These are phyloP conservation scores for Trypanosoma boissoni DNA, from an alignment of 208 protist species.

Conservation along the genomic window DNA sequence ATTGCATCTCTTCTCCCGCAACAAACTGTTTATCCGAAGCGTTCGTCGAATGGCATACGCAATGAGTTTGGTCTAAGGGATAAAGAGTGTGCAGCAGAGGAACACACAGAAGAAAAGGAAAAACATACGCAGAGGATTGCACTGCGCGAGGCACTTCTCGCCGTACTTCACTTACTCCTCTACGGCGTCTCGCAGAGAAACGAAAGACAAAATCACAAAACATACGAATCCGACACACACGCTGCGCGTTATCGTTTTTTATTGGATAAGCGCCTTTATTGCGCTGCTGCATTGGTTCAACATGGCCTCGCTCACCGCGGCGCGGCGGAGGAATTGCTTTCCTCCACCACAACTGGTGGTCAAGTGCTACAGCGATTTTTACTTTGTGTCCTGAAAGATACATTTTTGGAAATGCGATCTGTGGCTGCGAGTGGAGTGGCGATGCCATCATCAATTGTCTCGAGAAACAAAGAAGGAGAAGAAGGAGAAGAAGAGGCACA, in stretches of 20 bases:
- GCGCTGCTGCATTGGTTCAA: conserved; percentile 5
- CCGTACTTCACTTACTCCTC: conserved; percentile 12
- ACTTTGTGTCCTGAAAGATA: conserved; percentile 16
- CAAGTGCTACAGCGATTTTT: conserved; percentile 17
- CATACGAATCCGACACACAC: neutral
- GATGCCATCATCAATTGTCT: too few relatives aligned
- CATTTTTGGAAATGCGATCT: conserved; percentile 20
- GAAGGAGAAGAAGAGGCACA: too few relatives aligned
- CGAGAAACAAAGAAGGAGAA: too few relatives aligned
- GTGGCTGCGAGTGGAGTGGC: neutral
- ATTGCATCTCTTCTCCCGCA: too few relatives aligned
- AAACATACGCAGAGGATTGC: too few relatives aligned
- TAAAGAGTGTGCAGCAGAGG: too few relatives aligned
- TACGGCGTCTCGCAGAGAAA: conserved; percentile 2
- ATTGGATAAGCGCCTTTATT: conserved; percentile 5
- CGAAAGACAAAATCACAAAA: neutral
- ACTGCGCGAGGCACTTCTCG: conserved; percentile 13
- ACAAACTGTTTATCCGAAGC: neutral
- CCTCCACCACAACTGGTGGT: neutral
- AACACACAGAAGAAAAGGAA: too few relatives aligned
- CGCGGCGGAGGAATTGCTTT: conserved; percentile 20
- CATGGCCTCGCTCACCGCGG: conserved; percentile 9
- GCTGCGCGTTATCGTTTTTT: neutral
- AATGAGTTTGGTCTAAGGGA: too few relatives aligned
- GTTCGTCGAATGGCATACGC: neutral